Base-by-base conservation (phyloP, 169 alveolate species). In the Cryptosporidium sp. region DNA sequence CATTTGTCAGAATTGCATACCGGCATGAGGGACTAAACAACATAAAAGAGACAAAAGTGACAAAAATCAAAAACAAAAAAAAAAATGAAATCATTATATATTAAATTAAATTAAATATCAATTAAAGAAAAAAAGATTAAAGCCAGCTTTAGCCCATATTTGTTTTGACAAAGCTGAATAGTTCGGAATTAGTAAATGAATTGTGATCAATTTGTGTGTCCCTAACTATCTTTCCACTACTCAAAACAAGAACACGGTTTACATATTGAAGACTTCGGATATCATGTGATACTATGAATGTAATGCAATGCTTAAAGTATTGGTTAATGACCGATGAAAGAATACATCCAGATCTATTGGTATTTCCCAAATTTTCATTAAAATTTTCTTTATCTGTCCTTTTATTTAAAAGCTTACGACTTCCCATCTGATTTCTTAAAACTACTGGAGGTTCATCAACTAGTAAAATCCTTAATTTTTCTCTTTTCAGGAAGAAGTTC, bases 391-490 rank as follows among this genome's bases (percentile, higher is more conserved):
- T 26, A n/a, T 56, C 26, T 16, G n/a, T 56, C 18, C 26, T 26
- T 56, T 1, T 21, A 26, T 10, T 56, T 10, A 26, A 37, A n/a
- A 10, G 23, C 3, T 7, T 62, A n/a, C 21, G 3, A 18, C 0
- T 51, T 7, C 1, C 39, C 23, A 6, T 16, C 16, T 62, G 56
- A n/a, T 39, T 37, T n/a, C 56, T 53, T 37, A 29, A n/a, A 60
- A 80, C 18, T 26, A 80, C 89, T 23, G 89, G 89, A 51, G 89
- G 89, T 44, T 80, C 89, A 73, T 80, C 89, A 5, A 80, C 68
- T 16, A 80, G 69, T 14, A 80, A 14, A 21, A 80, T 80, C 48
- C 70, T 80, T 39, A 80, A 26, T 48, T 80, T 44, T 16, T 80
- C 33, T 14, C 68, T 60, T 33, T 62, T 80, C 9, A 80, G 35